A percentile compares a stretch with the other conserved stretches of the same genome.
Evolutionary conservation across 768 basidiomycete species (phyloP).

Genomic region (Podaxis sp.): DNA sequence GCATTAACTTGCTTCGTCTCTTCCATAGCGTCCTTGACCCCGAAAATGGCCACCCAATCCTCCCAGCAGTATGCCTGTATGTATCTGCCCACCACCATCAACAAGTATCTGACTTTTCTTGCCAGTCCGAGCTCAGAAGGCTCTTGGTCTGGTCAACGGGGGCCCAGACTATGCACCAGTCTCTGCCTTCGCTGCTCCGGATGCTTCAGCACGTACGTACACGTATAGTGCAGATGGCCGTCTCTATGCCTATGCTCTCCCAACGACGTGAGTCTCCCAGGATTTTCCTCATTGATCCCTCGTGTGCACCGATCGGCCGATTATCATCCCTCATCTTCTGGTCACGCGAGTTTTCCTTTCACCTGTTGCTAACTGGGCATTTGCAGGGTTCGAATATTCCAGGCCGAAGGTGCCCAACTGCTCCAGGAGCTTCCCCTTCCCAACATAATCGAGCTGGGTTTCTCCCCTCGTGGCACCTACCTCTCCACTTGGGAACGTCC

Average conservation of each 20-base stretch:
- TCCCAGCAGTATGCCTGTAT: slow-evolving; percentile 86
- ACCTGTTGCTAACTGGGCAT: slow-evolving; percentile 9
- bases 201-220: slow-evolving; percentile 71
- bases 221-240: slow-evolving; percentile 87
- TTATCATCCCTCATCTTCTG: slow-evolving; percentile 15
- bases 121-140: slow-evolving; percentile 92
- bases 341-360: slow-evolving; percentile 11
- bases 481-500: slow-evolving; percentile 96
- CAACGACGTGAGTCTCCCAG: slow-evolving; percentile 57
- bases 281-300: slow-evolving; percentile 21
- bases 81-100: slow-evolving; percentile 31
- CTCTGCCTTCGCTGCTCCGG: slow-evolving; percentile 63
- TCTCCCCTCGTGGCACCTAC: slow-evolving; percentile 93
- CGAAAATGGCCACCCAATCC: slow-evolving; percentile 66
- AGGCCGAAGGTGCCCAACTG: slow-evolving; percentile 71
- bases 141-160: slow-evolving; percentile 81
- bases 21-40: slow-evolving; percentile 33
- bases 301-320: slow-evolving; percentile 18
- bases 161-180: slow-evolving; percentile 72
- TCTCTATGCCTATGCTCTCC: slow-evolving; percentile 82
- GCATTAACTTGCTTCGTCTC: slow-evolving; percentile 81
- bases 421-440: slow-evolving; percentile 73
- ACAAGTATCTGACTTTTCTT: slow-evolving; percentile 14
- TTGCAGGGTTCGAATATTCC: slow-evolving; percentile 70
- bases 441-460: slow-evolving; percentile 80